These are phyloP conservation scores for Codiaeum variegatum DNA, from an alignment of 441 rosid genomes.

Conservation along the genomic window DNA sequence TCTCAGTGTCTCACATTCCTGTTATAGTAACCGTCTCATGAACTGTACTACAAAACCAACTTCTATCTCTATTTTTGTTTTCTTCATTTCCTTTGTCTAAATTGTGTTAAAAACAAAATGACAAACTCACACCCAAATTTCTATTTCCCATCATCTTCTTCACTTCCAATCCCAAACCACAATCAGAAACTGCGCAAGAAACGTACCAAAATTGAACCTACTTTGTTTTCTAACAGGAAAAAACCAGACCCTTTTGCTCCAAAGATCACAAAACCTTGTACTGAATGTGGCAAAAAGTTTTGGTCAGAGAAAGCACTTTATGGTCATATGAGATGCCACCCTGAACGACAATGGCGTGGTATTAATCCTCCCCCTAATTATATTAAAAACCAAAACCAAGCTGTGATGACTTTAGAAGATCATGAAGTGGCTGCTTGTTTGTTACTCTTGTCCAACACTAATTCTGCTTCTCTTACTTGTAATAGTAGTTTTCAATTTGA, in stretches of 20 bases:
- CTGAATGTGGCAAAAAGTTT: slow-evolving; percentile 75
- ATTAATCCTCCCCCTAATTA: slow-evolving; percentile 64
- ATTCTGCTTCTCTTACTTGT: not conserved
- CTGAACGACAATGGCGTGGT: slow-evolving; percentile 91
- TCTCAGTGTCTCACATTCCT: not conserved
- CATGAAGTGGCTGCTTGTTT: slow-evolving; percentile 65
- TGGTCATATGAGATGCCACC: slow-evolving; percentile 97
- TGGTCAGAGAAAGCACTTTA: slow-evolving; percentile 83
- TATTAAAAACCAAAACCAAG: not conserved
- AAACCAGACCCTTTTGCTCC: slow-evolving; percentile 79
- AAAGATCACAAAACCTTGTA: slow-evolving; percentile 76
- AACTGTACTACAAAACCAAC: slow-evolving; percentile 26
- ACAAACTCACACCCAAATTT: slow-evolving; percentile 37
- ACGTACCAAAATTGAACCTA: slow-evolving; percentile 39
- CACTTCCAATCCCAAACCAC: not conserved
- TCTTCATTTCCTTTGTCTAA: not conserved
- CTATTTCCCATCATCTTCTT: slow-evolving; percentile 32
- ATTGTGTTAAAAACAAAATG: slow-evolving; percentile 18
- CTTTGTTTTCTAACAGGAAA: slow-evolving; percentile 26
- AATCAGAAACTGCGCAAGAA: slow-evolving; percentile 48
- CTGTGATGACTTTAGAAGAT: slow-evolving; percentile 46
- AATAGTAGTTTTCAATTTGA: slow-evolving; percentile 12
- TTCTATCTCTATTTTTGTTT: slow-evolving; percentile 27
- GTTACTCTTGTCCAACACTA: slow-evolving; percentile 44
- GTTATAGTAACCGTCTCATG: not conserved